phyloP scores from a whole-genome alignment of 192 early-diverging fungal species.

The Irineochytrium annulatum region DNA sequence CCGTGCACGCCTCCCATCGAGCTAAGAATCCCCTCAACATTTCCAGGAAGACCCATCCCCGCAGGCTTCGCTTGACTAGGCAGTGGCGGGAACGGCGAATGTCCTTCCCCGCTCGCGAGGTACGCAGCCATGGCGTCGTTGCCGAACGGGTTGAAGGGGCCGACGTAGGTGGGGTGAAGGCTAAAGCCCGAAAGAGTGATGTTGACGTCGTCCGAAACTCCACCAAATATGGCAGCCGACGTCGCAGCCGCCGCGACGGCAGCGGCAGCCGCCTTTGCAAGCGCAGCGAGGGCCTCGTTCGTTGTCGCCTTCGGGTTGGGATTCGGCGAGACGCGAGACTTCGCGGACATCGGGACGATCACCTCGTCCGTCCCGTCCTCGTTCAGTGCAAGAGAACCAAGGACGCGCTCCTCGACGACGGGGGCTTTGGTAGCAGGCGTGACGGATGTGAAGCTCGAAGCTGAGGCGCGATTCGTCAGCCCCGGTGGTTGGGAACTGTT shows the following conservation, averaged over 20 bases:
- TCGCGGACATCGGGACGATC: no score
- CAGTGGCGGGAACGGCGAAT: no score
- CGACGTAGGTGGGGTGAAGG: conserved; percentile 43
- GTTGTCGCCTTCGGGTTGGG: conserved; percentile 8
- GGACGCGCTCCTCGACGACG: conserved; percentile 28
- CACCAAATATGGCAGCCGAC: background rate
- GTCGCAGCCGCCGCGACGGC: conserved; percentile 4
- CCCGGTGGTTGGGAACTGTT: conserved; percentile 9
- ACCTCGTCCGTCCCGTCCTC: conserved; percentile 23
- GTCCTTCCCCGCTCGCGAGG: background rate
- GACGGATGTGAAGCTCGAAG: background rate
- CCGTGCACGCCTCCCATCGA: no score
- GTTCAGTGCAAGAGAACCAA: conserved; percentile 43
- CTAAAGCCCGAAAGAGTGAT: conserved; percentile 36
- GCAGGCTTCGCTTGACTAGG: no score
- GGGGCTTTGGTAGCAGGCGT: background rate
- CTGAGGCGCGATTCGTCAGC: background rate
- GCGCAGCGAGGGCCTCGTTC: background rate
- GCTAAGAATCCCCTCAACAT: no score
- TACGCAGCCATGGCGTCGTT: conserved; percentile 27
- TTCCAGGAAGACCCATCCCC: no score
- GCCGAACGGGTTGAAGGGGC: conserved; percentile 50
- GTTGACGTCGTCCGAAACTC: no score
- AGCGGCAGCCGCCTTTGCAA: conserved; percentile 7
- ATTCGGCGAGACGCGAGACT: no score